Base-by-base conservation (phyloP, 2,329 filamentous ascomycete genomes). In the Monilinia fructigena region DNA sequence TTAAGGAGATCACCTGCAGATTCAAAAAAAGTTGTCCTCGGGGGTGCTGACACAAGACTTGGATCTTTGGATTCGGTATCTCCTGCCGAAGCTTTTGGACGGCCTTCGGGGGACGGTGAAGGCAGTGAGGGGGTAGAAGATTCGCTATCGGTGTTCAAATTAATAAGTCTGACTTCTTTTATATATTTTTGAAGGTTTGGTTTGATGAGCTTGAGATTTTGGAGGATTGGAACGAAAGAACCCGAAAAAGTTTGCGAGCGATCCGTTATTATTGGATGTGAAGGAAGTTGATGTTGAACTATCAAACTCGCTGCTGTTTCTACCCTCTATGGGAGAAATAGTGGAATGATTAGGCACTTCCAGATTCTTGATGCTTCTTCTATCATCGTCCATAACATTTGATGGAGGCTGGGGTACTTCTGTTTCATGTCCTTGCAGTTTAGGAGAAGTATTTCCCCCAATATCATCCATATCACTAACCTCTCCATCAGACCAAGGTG, bases 11-110 rank as follows among this genome's bases (percentile, higher is more conserved):
- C 94, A 14, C 93, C 92, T 0, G 95, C 95, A 5, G 94, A 93
- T 79, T 99, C 95, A 68, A 99, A 96, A 69, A 99, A 90, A 0
- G 92, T 96, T 0, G 95, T 98, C 73, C 87, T 90, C 0, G 95
- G 95, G 4, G 95, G 95, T 10, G 92, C 89, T 63, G 85, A 82
- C 65, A 90, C 77, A 14, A 77, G 79, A 52, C 81, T 78, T 3
- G 75, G 70, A 12, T 80, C 80, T 20, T 80, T 79, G 0, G 84
- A 85, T 4, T 72, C 72, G 4, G 68, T 55, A 48, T 74, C 71
- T 42, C 73, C 73, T 6, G 70, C 71, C 12, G 74, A 75, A 20
- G 70, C 73, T 62, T 73, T 75, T 16, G 79, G 31, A 35, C 42
- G 65, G 11, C 82, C 48, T 74, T 78, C 54, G 1, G 59, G 31